Conservation (phyloP, 1,139 yeast species). For the Hyphopichia khmerensis region DNA sequence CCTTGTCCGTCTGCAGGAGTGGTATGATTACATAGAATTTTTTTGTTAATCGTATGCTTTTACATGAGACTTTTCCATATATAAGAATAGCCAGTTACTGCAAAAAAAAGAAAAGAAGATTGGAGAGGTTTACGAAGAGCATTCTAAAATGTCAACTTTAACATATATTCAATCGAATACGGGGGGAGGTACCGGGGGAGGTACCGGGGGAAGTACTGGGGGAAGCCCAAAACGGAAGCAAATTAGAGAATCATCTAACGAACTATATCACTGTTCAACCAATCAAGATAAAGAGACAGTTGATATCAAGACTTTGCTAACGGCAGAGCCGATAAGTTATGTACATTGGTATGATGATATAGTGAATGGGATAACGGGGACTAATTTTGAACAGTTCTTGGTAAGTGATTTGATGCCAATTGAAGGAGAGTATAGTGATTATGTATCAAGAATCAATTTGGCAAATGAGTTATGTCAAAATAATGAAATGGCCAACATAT, state of each 20-base stretch:
- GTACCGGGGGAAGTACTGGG: no score
- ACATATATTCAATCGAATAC: neutral
- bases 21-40: neutral
- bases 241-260: neutral
- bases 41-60: no score
- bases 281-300: neutral
- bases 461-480: constrained; percentile 1
- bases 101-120: no score
- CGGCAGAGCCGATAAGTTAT: neutral
- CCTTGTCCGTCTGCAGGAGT: no score
- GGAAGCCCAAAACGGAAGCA: constrained; percentile 2
- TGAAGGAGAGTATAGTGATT: neutral
- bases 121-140: no score
- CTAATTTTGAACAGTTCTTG: neutral
- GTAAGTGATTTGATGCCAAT: constrained; percentile 1
- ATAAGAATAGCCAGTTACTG: no score
- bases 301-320: neutral
- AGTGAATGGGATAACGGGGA: neutral
- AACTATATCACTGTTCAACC: neutral
- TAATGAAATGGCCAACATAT: neutral
- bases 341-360: constrained; percentile 2
- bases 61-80: no score
- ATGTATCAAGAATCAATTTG: neutral
- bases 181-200: no score
- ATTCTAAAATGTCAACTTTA: neutral